Base-by-base conservation (phyloP, 148 eudicot species). In the Silene uniflora region DNA sequence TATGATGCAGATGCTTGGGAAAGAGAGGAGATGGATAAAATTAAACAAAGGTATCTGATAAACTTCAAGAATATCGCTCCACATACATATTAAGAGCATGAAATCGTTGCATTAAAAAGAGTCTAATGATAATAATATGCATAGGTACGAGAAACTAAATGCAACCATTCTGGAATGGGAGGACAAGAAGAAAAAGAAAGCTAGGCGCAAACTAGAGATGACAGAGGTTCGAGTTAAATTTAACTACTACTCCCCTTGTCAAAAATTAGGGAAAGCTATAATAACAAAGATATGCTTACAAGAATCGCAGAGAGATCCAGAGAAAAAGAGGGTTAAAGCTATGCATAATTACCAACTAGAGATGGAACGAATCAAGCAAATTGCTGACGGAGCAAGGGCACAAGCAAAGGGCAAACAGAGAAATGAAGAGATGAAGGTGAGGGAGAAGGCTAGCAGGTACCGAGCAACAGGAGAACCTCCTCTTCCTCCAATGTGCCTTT, bases 1-100 rank as follows among this genome's bases (percentile, higher is more conserved):
- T 65, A 80, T 7, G 77, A 81, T 44, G 93, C 96, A 21, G 93
- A 92, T 77, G 83, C 64, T 68, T 91, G 98, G 98, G 93, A 92
- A 76, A 86, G 77, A 76, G 77, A 76, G 44, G 85, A 95, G 78
- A 60, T 95, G 79, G 89, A 81, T 25, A 90, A 76, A 77, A 88
- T 92, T 65, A 86, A 73, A 77, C 76, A 83, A 59, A 76, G 87
- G 97, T 91, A 79, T 27, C 22, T 73, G 4, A 25, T 13, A 56
- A 52, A 6, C 39, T 47, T 67, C n/a, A 22, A 19, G 55, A 35
- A 18, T 65, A 52, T 54, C 16, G 24, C 69, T 27, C 18, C 39
- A 23, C 13, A 60, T 46, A 47, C 32, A 25, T 14, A 7, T 24
- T 69, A 13, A 35, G 32, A 39, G 59, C 42, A 4, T 12, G n/a